phyloP scores from a whole-genome alignment of 75 land plant species.

The Chamaecyparis obtusa region DNA sequence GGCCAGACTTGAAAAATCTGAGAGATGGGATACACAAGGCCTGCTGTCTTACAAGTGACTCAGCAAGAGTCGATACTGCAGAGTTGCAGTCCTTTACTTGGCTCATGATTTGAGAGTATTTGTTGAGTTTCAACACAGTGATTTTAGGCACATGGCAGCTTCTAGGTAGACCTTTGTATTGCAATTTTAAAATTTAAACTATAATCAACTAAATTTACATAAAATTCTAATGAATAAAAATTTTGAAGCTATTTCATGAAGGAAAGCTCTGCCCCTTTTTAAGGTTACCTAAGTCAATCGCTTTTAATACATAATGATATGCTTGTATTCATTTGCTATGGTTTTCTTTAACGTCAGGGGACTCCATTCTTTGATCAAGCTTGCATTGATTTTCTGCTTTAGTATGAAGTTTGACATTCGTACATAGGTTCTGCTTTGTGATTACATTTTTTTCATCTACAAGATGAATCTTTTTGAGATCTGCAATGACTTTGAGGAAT shows the following conservation, averaged over 20 bases:
- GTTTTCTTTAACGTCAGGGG: background rate
- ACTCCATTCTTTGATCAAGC: background rate
- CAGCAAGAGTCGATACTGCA: too few species aligned
- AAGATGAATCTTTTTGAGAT: background rate
- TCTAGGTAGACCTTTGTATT: background rate
- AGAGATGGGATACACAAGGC: too few species aligned
- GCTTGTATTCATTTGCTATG: background rate
- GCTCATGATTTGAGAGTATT: too few species aligned
- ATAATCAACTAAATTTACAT: background rate
- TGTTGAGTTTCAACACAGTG: too few species aligned
- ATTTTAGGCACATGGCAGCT: background rate
- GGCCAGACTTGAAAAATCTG: too few species aligned
- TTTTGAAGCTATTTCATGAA: background rate
- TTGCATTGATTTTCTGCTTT: too few species aligned
- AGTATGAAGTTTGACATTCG: background rate
- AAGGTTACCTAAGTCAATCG: background rate
- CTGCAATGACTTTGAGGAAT: background rate
- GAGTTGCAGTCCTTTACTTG: too few species aligned
- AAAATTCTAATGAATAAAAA: background rate
- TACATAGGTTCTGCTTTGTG: background rate
- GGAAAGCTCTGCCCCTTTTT: background rate
- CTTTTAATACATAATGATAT: too few species aligned
- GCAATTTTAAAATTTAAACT: too few species aligned
- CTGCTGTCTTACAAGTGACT: too few species aligned
- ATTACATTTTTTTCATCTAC: background rate